Conservation (phyloP, 352 stramenopile genomes). For the Phytophthora uliginosa region DNA sequence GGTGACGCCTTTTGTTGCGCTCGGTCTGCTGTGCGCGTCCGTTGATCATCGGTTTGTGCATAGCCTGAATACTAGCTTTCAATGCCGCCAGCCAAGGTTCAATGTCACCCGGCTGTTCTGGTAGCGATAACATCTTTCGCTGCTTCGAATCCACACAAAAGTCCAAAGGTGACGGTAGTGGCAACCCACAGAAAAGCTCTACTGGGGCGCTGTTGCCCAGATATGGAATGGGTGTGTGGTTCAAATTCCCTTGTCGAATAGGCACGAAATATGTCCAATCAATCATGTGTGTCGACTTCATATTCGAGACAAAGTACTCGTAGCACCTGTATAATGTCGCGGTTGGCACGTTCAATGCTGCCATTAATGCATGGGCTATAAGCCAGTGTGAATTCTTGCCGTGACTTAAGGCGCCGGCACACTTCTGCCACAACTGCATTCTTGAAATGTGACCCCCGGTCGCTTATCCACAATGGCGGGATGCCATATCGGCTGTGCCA, state of each 20-base stretch:
- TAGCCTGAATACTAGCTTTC: neutral
- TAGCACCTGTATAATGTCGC: slow-evolving; percentile 40
- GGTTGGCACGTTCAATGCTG: slow-evolving; percentile 37
- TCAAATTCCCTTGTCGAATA: slow-evolving; percentile 34
- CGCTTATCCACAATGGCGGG: slow-evolving; percentile 32
- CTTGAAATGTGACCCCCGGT: slow-evolving; percentile 42
- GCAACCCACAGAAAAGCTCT: slow-evolving; percentile 32
- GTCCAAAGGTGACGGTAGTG: neutral
- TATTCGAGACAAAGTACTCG: slow-evolving; percentile 28
- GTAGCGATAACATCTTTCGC: neutral
- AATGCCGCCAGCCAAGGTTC: neutral
- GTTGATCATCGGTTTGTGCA: slow-evolving; percentile 31
- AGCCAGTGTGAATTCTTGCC: slow-evolving; percentile 33
- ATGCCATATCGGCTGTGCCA: slow-evolving; percentile 37
- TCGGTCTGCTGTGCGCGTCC: slow-evolving; percentile 10
- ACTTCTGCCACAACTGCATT: slow-evolving; percentile 37
- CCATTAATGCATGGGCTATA: slow-evolving; percentile 49
- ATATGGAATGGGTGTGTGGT: slow-evolving; percentile 38
- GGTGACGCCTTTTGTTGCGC: slow-evolving; percentile 10
- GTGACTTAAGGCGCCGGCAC: slow-evolving; percentile 5
- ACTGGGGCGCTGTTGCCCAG: slow-evolving; percentile 24
- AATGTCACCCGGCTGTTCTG: slow-evolving; percentile 9
- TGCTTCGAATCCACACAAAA: slow-evolving; percentile 15
- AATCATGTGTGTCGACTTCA: slow-evolving; percentile 22
- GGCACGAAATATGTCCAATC: slow-evolving; percentile 29